Conservation (phyloP, 768 basidiomycete genomes). For the Pisolithus orientalis region DNA sequence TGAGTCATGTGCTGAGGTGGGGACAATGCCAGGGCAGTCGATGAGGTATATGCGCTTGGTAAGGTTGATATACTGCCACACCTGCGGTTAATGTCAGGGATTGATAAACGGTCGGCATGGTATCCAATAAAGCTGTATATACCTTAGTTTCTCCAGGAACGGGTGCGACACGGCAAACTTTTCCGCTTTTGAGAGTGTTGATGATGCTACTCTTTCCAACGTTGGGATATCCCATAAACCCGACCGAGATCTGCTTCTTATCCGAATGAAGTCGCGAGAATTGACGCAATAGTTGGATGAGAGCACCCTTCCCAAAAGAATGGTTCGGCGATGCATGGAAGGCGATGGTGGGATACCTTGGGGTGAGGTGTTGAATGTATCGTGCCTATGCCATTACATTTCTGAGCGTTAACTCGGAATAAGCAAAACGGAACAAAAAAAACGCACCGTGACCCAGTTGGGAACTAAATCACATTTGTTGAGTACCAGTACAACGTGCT, state of each 20-base stretch:
- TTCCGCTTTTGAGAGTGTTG: slow-evolving; percentile 96
- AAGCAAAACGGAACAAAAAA: background rate
- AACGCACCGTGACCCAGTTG: slow-evolving; percentile 93
- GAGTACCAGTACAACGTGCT: slow-evolving; percentile 92
- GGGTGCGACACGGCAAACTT: slow-evolving; percentile 95
- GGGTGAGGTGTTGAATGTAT: slow-evolving; percentile 92
- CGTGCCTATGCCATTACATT: slow-evolving; percentile 55
- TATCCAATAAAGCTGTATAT: background rate
- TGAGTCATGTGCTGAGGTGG: slow-evolving; percentile 85
- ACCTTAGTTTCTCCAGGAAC: slow-evolving; percentile 96
- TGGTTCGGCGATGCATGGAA: slow-evolving; percentile 99
- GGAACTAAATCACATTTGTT: slow-evolving; percentile 99
- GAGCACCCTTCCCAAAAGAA: slow-evolving; percentile 97
- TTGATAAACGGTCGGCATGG: background rate
- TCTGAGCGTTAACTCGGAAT: background rate
- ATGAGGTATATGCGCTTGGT: slow-evolving; percentile 97
- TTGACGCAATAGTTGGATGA: slow-evolving; percentile 94
- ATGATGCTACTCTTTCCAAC: slow-evolving; percentile 97
- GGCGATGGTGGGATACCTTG: slow-evolving; percentile 92
- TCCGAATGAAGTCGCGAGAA: slow-evolving; percentile 96
- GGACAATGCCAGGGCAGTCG: slow-evolving; percentile 98
- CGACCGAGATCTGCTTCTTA: slow-evolving; percentile 98
- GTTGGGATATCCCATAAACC: slow-evolving; percentile 97
- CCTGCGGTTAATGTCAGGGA: slow-evolving; percentile 26
- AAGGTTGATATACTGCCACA: slow-evolving; percentile 99